Evolutionary conservation across 805 yeast species (phyloP).

Genomic region (Cyberlindnera euphorbiae): DNA sequence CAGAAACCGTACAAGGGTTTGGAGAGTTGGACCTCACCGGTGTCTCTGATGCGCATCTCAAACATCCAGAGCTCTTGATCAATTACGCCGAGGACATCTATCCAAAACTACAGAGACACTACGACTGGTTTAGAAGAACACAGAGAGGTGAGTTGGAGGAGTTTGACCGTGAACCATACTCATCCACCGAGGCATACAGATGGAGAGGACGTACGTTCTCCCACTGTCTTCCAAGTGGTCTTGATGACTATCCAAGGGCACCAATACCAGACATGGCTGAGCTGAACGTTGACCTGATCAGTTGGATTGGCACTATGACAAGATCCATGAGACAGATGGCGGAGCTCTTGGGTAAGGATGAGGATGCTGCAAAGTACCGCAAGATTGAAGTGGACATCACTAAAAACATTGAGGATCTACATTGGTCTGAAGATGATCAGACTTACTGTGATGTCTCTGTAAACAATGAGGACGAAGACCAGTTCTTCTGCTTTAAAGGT

Average conservation of each 20-base stretch:
- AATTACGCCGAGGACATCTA: conserved; percentile 61
- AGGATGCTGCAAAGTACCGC: conserved; percentile 53
- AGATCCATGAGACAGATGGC: conserved; percentile 76
- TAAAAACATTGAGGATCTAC: conserved; percentile 63
- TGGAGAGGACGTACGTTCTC: conserved; percentile 90
- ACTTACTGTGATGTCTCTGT: conserved; percentile 82
- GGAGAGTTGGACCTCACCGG: conserved; percentile 26
- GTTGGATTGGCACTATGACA: conserved; percentile 95
- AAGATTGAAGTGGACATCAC: conserved; percentile 51
- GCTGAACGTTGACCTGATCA: conserved; percentile 78
- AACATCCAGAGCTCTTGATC: conserved; percentile 53
- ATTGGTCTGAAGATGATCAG: conserved; percentile 68
- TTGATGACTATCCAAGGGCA: conserved; percentile 94
- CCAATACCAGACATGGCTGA: conserved; percentile 80
- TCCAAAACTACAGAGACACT: conserved; percentile 73
- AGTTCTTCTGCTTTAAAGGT: conserved; percentile 82
- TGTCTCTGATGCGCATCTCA: conserved; percentile 49
- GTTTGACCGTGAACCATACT: conserved; percentile 55
- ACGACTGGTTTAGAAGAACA: conserved; percentile 76
- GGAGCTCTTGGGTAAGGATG: conserved; percentile 47
- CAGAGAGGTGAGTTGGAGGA: conserved; percentile 74
- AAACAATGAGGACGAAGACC: conserved; percentile 65
- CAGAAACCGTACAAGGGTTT: conserved; percentile 23
- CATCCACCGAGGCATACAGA: conserved; percentile 64
- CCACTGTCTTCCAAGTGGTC: conserved; percentile 87